These are phyloP conservation scores for Kwoniella sp. DNA, from an alignment of 768 basidiomycete species.

Conservation along the genomic window DNA sequence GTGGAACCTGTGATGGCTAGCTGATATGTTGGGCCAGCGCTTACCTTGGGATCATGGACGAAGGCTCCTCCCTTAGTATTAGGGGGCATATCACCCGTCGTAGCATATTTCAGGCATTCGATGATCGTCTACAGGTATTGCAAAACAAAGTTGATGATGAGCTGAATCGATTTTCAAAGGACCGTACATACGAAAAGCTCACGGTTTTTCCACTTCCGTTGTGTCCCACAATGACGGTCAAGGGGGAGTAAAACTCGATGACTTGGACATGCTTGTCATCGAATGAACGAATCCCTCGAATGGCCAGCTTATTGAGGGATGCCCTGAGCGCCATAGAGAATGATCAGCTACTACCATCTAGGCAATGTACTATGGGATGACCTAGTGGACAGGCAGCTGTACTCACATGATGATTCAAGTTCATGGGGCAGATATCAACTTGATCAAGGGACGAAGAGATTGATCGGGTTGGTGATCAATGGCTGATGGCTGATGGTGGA, in stretches of 20 bases:
- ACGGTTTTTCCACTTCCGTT: slow-evolving; percentile 97
- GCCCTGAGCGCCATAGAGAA: too few relatives aligned
- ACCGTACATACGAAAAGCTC: slow-evolving; percentile 32
- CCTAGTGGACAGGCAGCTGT: too few relatives aligned
- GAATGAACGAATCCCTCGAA: slow-evolving; percentile 87
- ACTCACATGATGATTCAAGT: neutral
- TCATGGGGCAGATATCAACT: neutral
- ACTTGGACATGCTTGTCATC: slow-evolving; percentile 91
- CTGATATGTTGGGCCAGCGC: slow-evolving; percentile 8
- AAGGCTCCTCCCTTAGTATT: slow-evolving; percentile 99
- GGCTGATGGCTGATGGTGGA: too few relatives aligned
- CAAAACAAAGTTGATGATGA: neutral
- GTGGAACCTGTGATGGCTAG: too few relatives aligned
- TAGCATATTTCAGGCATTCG: slow-evolving; percentile 98
- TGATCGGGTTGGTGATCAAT: neutral
- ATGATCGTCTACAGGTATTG: slow-evolving; percentile 71
- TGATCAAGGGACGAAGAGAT: neutral
- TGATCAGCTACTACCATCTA: too few relatives aligned
- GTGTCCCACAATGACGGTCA: slow-evolving; percentile 97
- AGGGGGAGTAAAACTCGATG: slow-evolving; percentile 95
- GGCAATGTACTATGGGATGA: too few relatives aligned
- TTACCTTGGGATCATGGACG: slow-evolving; percentile 85
- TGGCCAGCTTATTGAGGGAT: slow-evolving; percentile 85
- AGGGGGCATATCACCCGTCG: slow-evolving; percentile 95
- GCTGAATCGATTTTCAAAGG: neutral